These are phyloP conservation scores for Salvia splendens DNA, from an alignment of 257 asterid genomes.

Conservation along the genomic window DNA sequence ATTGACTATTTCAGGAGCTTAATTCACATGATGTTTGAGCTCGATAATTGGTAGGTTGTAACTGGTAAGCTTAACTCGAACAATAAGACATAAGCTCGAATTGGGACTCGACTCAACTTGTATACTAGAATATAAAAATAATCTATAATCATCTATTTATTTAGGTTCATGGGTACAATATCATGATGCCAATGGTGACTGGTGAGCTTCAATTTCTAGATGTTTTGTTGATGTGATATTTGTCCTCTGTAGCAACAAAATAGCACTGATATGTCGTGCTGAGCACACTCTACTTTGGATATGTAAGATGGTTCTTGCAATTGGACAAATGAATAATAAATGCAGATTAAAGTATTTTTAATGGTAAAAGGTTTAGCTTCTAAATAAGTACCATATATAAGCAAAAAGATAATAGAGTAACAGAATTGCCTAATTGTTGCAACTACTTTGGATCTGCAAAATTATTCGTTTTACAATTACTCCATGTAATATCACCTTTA, in stretches of 20 bases:
- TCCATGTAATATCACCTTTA: conserved; percentile 6
- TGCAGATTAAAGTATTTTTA: background rate
- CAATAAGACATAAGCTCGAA: too few species aligned
- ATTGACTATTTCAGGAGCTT: too few species aligned
- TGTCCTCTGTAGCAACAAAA: background rate
- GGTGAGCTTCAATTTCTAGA: conserved; percentile 45
- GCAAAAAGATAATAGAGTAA: background rate
- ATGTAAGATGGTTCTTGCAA: conserved; percentile 14
- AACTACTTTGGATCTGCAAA: background rate
- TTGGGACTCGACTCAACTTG: too few species aligned
- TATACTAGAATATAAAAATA: too few species aligned
- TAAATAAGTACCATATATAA: background rate
- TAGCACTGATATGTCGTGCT: conserved; percentile 1
- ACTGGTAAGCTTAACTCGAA: too few species aligned
- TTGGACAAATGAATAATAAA: background rate
- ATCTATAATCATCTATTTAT: too few species aligned
- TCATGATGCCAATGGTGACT: conserved; percentile 4
- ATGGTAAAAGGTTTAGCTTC: too few species aligned
- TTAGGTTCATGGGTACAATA: conserved; percentile 61
- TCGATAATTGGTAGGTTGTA: too few species aligned
- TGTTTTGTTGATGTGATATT: conserved; percentile 12
- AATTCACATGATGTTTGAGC: too few species aligned
- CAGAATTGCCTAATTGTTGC: background rate
- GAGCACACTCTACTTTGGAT: background rate
- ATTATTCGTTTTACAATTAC: background rate